Conservation (phyloP, 805 yeast genomes). For the Citeromyces matritensis region DNA sequence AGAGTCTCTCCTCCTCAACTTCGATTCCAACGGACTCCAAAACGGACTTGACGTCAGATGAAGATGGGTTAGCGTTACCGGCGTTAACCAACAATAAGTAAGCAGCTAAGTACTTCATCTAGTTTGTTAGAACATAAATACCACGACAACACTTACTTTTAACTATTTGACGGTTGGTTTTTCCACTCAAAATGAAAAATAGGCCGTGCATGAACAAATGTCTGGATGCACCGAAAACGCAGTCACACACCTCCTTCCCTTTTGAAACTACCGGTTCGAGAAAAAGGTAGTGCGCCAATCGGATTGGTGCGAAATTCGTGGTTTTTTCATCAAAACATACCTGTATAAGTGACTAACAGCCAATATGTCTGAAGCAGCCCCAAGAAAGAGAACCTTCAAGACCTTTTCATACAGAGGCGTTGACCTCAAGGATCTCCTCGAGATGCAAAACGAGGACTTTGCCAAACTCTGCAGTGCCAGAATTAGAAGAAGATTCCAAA, state of each 20-base stretch:
- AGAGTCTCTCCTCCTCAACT: conserved; percentile 64
- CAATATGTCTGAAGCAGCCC: conserved; percentile 21
- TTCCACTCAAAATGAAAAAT: not conserved
- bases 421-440: conserved; percentile 86
- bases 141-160: not conserved
- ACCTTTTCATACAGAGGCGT: conserved; percentile 98
- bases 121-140: conserved; percentile 2
- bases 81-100: conserved; percentile 81
- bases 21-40: conserved; percentile 91
- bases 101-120: conserved; percentile 85
- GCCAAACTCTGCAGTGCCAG: conserved; percentile 94
- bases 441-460: conserved; percentile 92
- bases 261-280: too few species aligned
- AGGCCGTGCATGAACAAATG: not conserved
- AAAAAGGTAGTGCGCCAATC: too few species aligned
- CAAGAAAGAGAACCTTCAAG: conserved; percentile 87
- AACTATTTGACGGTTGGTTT: not conserved
- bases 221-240: too few species aligned
- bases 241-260: too few species aligned
- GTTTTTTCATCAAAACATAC: too few species aligned
- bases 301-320: too few species aligned
- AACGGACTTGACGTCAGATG: conserved; percentile 78
- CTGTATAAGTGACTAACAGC: conserved; percentile 1
- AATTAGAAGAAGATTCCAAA: conserved; percentile 98
- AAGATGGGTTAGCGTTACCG: conserved; percentile 79